phyloP scores from a whole-genome alignment of 2,329 filamentous ascomycete species.

The Endothia cerciana region DNA sequence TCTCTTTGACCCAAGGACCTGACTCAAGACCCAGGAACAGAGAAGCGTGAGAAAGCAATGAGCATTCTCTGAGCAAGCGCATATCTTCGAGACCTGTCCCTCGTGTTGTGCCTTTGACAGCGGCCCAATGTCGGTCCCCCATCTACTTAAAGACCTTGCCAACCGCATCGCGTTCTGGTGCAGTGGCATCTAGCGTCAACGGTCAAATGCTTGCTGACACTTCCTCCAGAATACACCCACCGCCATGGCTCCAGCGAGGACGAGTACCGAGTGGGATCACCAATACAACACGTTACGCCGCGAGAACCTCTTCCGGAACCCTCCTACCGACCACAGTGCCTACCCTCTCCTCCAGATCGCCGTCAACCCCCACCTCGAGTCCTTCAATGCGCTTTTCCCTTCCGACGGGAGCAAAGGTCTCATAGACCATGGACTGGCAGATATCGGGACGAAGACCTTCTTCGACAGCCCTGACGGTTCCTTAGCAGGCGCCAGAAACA shows the following conservation, averaged over 20 bases:
- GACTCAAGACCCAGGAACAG: neutral
- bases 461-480: slow-evolving; percentile 78
- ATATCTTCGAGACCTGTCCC: neutral
- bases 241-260: slow-evolving; percentile 57
- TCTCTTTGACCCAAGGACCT: neutral
- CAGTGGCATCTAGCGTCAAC: neutral
- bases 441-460: slow-evolving; percentile 88
- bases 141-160: neutral
- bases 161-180: neutral
- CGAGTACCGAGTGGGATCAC: slow-evolving; percentile 77
- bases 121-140: neutral
- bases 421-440: slow-evolving; percentile 75
- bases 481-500: slow-evolving; percentile 67
- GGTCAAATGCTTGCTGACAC: neutral
- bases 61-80: neutral
- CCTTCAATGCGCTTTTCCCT: slow-evolving; percentile 89
- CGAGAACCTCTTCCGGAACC: slow-evolving; percentile 86
- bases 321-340: slow-evolving; percentile 83
- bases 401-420: slow-evolving; percentile 62
- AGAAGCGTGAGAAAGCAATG: neutral
- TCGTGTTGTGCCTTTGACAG: neutral
- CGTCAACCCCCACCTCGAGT: slow-evolving; percentile 91
- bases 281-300: slow-evolving; percentile 84
- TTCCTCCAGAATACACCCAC: neutral
- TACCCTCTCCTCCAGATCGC: slow-evolving; percentile 85